These are phyloP conservation scores for Corallochytrium limacisporum DNA, from an alignment of 78 protist genomes.

Conservation along the genomic window DNA sequence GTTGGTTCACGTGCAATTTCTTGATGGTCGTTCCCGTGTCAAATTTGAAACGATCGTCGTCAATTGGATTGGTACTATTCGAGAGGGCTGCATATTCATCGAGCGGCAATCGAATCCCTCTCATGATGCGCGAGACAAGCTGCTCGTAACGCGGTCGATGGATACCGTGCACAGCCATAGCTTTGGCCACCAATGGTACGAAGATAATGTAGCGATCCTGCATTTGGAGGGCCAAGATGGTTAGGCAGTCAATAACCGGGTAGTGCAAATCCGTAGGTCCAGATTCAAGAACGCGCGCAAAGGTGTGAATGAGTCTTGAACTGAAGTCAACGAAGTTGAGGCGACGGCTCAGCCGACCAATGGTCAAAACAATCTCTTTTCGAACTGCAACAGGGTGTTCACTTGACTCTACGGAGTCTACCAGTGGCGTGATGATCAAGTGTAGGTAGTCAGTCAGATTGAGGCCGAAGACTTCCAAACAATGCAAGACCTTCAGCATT, in stretches of 20 bases:
- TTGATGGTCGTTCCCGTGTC: slow-evolving; percentile 18
- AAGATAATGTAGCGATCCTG: slow-evolving; percentile 63
- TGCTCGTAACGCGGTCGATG: slow-evolving; percentile 14
- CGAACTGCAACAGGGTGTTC: no score
- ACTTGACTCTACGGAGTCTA: slow-evolving; percentile 43
- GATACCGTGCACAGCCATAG: slow-evolving; percentile 44
- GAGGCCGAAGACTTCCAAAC: slow-evolving; percentile 66
- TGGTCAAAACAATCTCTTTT: slow-evolving; percentile 30
- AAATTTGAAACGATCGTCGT: not conserved
- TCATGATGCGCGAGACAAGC: slow-evolving; percentile 24
- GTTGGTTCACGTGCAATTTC: slow-evolving; percentile 49
- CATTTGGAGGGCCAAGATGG: slow-evolving; percentile 53
- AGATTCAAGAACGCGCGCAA: slow-evolving; percentile 50
- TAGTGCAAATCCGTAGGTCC: slow-evolving; percentile 22
- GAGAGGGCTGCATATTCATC: no score
- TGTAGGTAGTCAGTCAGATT: slow-evolving; percentile 75
- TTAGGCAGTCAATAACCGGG: slow-evolving; percentile 42
- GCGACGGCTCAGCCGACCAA: slow-evolving; percentile 42
- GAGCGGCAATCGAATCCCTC: no score
- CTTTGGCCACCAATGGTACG: slow-evolving; percentile 63
- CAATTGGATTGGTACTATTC: no score
- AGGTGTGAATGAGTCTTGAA: slow-evolving; percentile 69
- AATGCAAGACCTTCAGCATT: slow-evolving; percentile 15
- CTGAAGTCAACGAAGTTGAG: slow-evolving; percentile 64
- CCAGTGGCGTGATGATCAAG: slow-evolving; percentile 71